phyloP scores from a whole-genome alignment of 805 yeast species.

The Candida tammaniensis region DNA sequence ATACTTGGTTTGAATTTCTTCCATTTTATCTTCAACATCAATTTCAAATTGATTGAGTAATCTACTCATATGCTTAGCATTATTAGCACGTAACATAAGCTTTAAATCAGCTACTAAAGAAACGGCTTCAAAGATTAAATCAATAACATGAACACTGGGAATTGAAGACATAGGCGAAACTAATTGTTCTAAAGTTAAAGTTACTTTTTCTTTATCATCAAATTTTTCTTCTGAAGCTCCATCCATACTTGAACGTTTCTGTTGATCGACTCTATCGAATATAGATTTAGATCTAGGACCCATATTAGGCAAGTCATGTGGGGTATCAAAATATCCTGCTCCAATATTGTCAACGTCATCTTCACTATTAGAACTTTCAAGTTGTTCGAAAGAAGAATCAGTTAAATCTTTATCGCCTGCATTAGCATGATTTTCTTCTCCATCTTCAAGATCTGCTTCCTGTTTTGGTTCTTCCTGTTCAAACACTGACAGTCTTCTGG shows the following conservation, averaged over 20 bases:
- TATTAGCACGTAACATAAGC: constrained; percentile 54
- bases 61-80: constrained; percentile 50
- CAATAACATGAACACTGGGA: constrained; percentile 55
- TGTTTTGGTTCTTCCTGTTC: constrained; percentile 1
- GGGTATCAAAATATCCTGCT: constrained; percentile 29
- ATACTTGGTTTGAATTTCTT: constrained; percentile 16
- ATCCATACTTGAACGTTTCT: constrained; percentile 16
- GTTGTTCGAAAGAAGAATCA: constrained; percentile 21
- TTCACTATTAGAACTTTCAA: constrained; percentile 23
- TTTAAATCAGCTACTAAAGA: constrained; percentile 63
- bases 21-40: constrained; percentile 25
- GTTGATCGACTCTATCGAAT: constrained; percentile 27
- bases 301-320: constrained; percentile 16
- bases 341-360: constrained; percentile 22
- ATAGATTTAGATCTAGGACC: constrained; percentile 36
- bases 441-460: constrained; percentile 1
- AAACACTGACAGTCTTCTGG: constrained; percentile 11
- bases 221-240: constrained; percentile 12
- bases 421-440: constrained; percentile 1
- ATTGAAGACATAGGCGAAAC: constrained; percentile 55
- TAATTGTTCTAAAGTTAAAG: constrained; percentile 50
- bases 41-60: constrained; percentile 29
- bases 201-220: constrained; percentile 17
- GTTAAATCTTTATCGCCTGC: constrained; percentile 6
- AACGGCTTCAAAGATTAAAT: constrained; percentile 59